Base-by-base conservation (phyloP, 1,284 basidiomycete species). In the Cryptococcus depauperatus region DNA sequence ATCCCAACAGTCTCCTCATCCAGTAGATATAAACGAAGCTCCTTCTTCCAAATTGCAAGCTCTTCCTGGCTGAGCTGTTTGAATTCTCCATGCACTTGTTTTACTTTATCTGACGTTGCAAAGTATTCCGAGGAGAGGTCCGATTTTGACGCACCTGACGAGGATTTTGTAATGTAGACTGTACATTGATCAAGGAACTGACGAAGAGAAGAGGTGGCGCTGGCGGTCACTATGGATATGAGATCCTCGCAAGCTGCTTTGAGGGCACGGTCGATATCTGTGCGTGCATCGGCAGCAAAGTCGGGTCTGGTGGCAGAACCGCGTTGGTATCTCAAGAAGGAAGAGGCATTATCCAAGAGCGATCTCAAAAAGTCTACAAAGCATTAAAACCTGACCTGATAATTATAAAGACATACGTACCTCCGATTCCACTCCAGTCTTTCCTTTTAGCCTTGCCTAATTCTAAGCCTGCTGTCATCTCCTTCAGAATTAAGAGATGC, bases 401-500 rank as follows among this genome's bases (percentile, higher is more conserved):
- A 16, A 10, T 35, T 30, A 21, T 34, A 2, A 14, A 11, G 14
- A 22, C 11, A n/a, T 3, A 57, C 58, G 48, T 26, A 71, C 70
- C 70, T 3, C 70, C 73, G 29, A 76, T 64, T 23, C 72, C 70
- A 1, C 62, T 63, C 59, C 71, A 70, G 14, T 73, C 71, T n/a
- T 61, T 59, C 7, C 65, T 62, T 13, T 71, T 52, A 21, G 68
- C 66, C 18, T 66, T 59, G 10, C 68, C 44, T 13, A 39, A 59
- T 2, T 71, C 78, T 43, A 93, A 71, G 49, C 79, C 82, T 29
- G 80, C 76, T 5, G 83, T 77, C 62, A 93, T 82, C 70, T 96
- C 90, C 66, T 93, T 95, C 51, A 95, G 67, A 32, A 93, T 84
- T 42, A 95, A 71, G n/a, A 93, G 68, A 71, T 96, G 90, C 37